These are phyloP conservation scores for Fomitopsis betulina DNA, from an alignment of 1,284 basidiomycete species.

Conservation along the genomic window DNA sequence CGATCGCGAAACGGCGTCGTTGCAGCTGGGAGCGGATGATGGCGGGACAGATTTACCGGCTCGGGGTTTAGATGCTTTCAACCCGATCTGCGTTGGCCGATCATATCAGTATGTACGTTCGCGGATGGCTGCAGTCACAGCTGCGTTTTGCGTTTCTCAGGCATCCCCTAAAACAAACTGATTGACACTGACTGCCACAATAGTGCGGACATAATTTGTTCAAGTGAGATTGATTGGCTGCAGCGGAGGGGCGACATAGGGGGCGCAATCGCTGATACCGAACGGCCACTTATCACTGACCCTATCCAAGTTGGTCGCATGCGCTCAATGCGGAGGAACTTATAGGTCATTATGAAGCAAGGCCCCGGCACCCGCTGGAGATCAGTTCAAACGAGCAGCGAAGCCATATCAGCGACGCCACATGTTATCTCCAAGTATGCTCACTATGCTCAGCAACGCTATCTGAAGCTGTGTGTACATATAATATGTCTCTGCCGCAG, in stretches of 20 bases:
- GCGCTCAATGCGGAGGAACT: neutral
- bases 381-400: neutral
- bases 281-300: neutral
- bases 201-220: neutral
- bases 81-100: neutral
- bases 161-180: no score
- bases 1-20: neutral
- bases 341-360: no score
- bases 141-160: no score
- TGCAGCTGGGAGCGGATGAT: no score
- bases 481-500: neutral
- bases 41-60: neutral
- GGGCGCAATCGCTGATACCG: neutral
- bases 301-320: neutral
- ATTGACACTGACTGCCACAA: no score
- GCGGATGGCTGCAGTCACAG: neutral
- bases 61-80: neutral
- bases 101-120: neutral
- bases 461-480: neutral
- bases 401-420: neutral
- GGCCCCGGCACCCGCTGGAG: neutral
- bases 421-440: neutral
- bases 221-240: neutral
- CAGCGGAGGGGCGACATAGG: neutral
- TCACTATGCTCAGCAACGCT: neutral